Evolutionary conservation across 1,139 yeast species (phyloP).

Genomic region (Blastobotrys buckinghamii): DNA sequence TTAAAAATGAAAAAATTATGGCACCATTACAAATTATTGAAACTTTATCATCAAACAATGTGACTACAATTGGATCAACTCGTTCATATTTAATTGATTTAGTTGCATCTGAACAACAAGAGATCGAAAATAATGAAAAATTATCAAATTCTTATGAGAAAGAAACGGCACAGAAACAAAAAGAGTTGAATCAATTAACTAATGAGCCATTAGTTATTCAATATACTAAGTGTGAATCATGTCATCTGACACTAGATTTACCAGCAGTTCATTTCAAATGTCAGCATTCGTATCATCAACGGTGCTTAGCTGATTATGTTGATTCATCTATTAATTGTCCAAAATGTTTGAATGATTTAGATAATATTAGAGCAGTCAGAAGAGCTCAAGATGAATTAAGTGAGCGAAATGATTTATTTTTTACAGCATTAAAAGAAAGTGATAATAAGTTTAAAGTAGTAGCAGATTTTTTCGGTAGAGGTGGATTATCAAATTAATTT

Average conservation of each 20-base stretch:
- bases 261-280: slow-evolving; percentile 86
- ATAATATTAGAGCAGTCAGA: slow-evolving; percentile 55
- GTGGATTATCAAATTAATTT: slow-evolving; percentile 52
- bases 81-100: slow-evolving; percentile 63
- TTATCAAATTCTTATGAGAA: slow-evolving; percentile 61
- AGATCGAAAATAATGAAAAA: slow-evolving; percentile 61
- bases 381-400: slow-evolving; percentile 56
- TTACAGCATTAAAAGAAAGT: slow-evolving; percentile 50
- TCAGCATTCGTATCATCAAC: slow-evolving; percentile 79
- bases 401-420: slow-evolving; percentile 58
- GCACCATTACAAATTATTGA: slow-evolving; percentile 75
- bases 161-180: slow-evolving; percentile 56
- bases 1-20: slow-evolving; percentile 50
- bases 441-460: slow-evolving; percentile 68
- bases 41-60: slow-evolving; percentile 56
- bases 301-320: slow-evolving; percentile 49
- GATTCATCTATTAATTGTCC: slow-evolving; percentile 52
- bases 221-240: slow-evolving; percentile 64
- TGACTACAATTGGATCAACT: slow-evolving; percentile 67
- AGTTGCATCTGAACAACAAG: slow-evolving; percentile 56
- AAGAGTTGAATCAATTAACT: slow-evolving; percentile 47
- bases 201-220: slow-evolving; percentile 59
- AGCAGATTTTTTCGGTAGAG: slow-evolving; percentile 79
- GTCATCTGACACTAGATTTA: slow-evolving; percentile 62
- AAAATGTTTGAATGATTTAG: slow-evolving; percentile 61